Conservation (phyloP, 208 protist species). For the Porcisia deanei region DNA sequence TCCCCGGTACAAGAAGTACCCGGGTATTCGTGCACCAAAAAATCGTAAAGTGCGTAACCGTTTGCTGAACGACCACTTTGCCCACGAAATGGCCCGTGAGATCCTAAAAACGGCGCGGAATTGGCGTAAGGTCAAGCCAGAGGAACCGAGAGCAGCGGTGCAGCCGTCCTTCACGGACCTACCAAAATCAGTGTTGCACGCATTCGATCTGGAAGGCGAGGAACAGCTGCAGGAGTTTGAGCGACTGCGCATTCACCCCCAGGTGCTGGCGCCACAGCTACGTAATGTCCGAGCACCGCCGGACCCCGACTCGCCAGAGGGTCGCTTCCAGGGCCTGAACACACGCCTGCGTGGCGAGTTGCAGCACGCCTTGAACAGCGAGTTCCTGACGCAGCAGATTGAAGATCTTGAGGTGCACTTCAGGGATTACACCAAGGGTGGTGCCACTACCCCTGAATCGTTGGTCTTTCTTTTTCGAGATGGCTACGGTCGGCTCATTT, state of each 20-base stretch:
- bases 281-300: slow-evolving; percentile 26
- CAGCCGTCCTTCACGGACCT: slow-evolving; percentile 60
- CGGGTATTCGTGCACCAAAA: slow-evolving; percentile 71
- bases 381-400: slow-evolving; percentile 78
- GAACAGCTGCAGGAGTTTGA: slow-evolving; percentile 43
- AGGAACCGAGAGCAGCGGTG: slow-evolving; percentile 21
- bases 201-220: slow-evolving; percentile 74
- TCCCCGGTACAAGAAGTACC: slow-evolving; percentile 83
- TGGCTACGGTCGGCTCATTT: slow-evolving; percentile 85
- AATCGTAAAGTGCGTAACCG: slow-evolving; percentile 82
- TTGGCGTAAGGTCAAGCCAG: slow-evolving; percentile 33
- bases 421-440: slow-evolving; percentile 44
- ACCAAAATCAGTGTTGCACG: slow-evolving; percentile 50
- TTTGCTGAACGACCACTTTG: slow-evolving; percentile 84
- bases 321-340: slow-evolving; percentile 73
- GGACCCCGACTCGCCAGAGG: slow-evolving; percentile 66
- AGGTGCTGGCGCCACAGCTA: slow-evolving; percentile 22
- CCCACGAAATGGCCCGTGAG: slow-evolving; percentile 47
- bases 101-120: slow-evolving; percentile 54
- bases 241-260: slow-evolving; percentile 16
- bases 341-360: slow-evolving; percentile 74
- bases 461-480: slow-evolving; percentile 80
- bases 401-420: slow-evolving; percentile 81
- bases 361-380: slow-evolving; percentile 81
- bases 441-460: slow-evolving; percentile 36